These are phyloP conservation scores for Tolypocladium amazonense DNA, from an alignment of 2,329 filamentous ascomycete species.

Conservation along the genomic window DNA sequence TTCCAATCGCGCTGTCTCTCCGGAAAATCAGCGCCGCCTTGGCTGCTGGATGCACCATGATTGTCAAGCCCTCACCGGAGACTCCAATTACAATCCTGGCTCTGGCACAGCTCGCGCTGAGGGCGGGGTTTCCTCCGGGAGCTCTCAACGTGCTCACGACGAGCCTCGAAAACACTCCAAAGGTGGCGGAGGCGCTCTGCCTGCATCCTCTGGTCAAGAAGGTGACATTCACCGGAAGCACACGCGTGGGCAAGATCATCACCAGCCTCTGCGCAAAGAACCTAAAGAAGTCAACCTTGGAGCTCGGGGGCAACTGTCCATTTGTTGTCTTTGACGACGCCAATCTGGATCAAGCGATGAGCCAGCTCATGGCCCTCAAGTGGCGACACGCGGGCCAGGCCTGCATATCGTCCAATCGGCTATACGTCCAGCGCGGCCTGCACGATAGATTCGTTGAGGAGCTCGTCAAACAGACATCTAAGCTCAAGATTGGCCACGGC, in stretches of 20 bases:
- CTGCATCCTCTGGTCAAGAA: conserved; percentile 41
- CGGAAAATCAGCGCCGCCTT: conserved; percentile 42
- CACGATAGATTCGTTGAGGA: conserved; percentile 49
- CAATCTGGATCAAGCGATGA: conserved; percentile 54
- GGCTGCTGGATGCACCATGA: conserved; percentile 67
- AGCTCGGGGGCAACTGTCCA: conserved; percentile 60
- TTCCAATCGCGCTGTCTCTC: conserved; percentile 41
- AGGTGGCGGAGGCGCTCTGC: conserved; percentile 34
- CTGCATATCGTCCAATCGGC: conserved; percentile 53
- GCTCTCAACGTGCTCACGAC: conserved; percentile 47
- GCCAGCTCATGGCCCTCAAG: conserved; percentile 51
- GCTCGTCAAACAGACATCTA: conserved; percentile 38
- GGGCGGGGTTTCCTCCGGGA: conserved; percentile 67
- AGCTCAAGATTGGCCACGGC: conserved; percentile 52
- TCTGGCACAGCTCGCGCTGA: conserved; percentile 54
- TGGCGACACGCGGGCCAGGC: conserved; percentile 66
- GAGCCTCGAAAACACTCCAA: conserved; percentile 30
- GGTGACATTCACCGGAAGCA: conserved; percentile 69
- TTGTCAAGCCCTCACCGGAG: conserved; percentile 62
- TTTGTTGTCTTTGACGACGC: conserved; percentile 59
- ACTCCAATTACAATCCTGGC: conserved; percentile 65
- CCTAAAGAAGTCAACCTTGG: conserved; percentile 57
- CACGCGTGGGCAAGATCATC: conserved; percentile 56
- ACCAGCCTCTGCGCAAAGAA: conserved; percentile 48
- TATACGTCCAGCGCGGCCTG: conserved; percentile 49